Evolutionary conservation across 495 filamentous ascomycete species (phyloP).

Genomic region (Aspergillus coremiiformis): DNA sequence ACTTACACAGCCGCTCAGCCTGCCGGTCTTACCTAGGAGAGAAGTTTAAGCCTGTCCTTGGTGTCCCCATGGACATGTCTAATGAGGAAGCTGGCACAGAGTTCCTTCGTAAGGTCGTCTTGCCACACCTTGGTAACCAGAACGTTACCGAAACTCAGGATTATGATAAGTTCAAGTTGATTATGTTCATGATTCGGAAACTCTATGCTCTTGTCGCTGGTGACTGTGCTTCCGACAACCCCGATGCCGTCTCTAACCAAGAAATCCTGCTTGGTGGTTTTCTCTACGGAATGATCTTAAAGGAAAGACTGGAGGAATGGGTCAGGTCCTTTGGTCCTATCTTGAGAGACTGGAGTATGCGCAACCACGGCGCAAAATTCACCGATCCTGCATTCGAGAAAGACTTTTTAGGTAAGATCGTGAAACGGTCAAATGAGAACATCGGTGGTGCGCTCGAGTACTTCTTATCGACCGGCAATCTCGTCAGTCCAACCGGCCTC

Average conservation of each 20-base stretch:
- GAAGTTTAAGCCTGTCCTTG: constrained; percentile 81
- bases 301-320: constrained; percentile 88
- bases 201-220: constrained; percentile 87
- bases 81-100: constrained; percentile 84
- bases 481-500: constrained; percentile 81
- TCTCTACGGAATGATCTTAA: constrained; percentile 89
- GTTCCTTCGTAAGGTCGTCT: constrained; percentile 80
- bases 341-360: constrained; percentile 62
- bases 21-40: constrained; percentile 78
- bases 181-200: constrained; percentile 94
- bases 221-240: constrained; percentile 88
- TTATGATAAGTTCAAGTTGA: constrained; percentile 85
- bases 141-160: constrained; percentile 76
- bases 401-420: constrained; percentile 70
- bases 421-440: constrained; percentile 77
- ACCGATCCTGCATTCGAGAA: constrained; percentile 62
- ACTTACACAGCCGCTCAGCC: constrained; percentile 65
- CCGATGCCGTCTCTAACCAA: constrained; percentile 90
- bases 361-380: constrained; percentile 55
- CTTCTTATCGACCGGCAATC: constrained; percentile 92
- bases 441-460: constrained; percentile 82
- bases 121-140: constrained; percentile 79
- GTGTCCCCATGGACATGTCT: constrained; percentile 68
- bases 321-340: constrained; percentile 56
- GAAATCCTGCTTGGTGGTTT: constrained; percentile 90